Evolutionary conservation across 2,329 filamentous ascomycete species (phyloP), one percentile per base, ranked within the genome.

Genomic region (Tolypocladium nubicola): DNA sequence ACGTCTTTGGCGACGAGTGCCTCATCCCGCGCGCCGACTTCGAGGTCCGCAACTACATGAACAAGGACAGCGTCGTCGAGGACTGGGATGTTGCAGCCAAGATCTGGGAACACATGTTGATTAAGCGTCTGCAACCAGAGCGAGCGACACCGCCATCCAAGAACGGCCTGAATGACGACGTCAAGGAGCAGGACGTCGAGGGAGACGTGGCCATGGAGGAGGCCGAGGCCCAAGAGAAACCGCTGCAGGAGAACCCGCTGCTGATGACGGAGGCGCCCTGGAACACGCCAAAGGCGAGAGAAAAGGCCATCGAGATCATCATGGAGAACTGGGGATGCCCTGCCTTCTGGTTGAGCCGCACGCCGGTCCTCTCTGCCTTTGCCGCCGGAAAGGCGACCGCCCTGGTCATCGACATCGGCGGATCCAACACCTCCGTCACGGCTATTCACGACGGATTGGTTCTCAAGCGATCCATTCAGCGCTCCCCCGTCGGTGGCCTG

Each of bases 321-420:
- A 97, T 99, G 87, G 94, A 99, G 79, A 89, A 85, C 68, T 99
- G 94, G 91, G 92, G 90, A 35, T 88, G 88, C 57, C 94, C 94
- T 21, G 94, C 94, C 6, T 97, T 97, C 73, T 99, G 93, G 81
- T 79, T 97, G 60, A 90, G 90, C 61, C 86, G 90, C 67, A 95
- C 86, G 56, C 91, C 93, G 33, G 92, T 97, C 49, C 82, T 97
- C 69, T 86, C 93, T 56, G 89, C 92, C 23, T 97, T 97, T 69
- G 91, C 91, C 21, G 88, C 90, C 19, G 94, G 94, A 62, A 97
- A 97, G 74, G 87, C 93, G 0, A 95, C 90, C 5, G 93, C 92
- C 8, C 82, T 99, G 49, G 91, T 99, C 49, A 81, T 99, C 62
- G 94, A 97, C 68, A 84, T 97, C 45, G 93, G 93, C 59, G 92